These are phyloP conservation scores for Halophytophthora batemanensis DNA, from an alignment of 352 stramenopile species.

Conservation along the genomic window DNA sequence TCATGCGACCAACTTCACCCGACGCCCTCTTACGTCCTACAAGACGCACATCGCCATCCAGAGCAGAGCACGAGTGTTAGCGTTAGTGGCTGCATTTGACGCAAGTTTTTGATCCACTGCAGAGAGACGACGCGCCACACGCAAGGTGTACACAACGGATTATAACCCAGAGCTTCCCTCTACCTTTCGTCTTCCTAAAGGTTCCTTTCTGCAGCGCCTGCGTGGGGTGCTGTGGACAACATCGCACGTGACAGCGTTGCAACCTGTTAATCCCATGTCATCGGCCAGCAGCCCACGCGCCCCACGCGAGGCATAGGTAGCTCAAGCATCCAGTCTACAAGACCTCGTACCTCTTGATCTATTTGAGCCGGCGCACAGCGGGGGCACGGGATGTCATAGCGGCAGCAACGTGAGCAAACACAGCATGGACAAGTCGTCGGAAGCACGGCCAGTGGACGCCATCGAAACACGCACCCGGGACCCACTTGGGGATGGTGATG, in stretches of 20 bases:
- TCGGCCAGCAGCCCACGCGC: background rate
- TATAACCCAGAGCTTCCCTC: background rate
- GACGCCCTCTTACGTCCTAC: constrained; percentile 58
- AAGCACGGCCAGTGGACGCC: constrained; percentile 1
- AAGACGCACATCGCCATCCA: constrained; percentile 2
- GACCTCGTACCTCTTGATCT: constrained; percentile 52
- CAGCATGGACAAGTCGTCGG: background rate
- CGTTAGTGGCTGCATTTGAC: background rate
- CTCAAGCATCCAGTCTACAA: background rate
- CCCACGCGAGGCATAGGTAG: background rate
- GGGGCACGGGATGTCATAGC: background rate
- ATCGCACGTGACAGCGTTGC: background rate
- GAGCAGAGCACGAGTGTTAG: background rate
- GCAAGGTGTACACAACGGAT: background rate
- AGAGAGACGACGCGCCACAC: constrained; percentile 3
- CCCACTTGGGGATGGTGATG: constrained; percentile 69
- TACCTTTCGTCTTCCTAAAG: constrained; percentile 76
- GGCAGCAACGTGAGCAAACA: background rate
- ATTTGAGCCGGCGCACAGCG: background rate
- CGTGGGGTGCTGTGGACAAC: constrained; percentile 41
- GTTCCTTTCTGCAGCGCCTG: constrained; percentile 57
- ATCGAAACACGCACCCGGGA: constrained; percentile 37
- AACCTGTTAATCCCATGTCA: background rate
- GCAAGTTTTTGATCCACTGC: background rate
- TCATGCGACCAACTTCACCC: constrained; percentile 68